These are phyloP conservation scores for Septoria petroselini DNA, from an alignment of 2,329 filamentous ascomycete genomes.

Conservation along the genomic window DNA sequence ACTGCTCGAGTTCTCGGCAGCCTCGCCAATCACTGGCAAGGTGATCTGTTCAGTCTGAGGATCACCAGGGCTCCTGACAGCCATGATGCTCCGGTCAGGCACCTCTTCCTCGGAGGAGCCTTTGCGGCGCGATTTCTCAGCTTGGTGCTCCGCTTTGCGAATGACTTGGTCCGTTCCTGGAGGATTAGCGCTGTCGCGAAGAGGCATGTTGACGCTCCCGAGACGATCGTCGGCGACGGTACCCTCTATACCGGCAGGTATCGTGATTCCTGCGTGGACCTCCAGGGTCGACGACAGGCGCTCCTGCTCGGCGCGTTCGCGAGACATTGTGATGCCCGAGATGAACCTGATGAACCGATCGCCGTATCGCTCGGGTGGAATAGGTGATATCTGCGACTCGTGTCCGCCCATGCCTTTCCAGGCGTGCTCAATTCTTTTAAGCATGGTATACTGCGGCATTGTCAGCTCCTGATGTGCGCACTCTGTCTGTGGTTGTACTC, in stretches of 20 bases:
- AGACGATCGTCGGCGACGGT: conserved; percentile 40
- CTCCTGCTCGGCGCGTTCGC: conserved; percentile 68
- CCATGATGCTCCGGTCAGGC: conserved; percentile 60
- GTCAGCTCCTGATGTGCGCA: background rate
- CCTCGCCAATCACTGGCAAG: conserved; percentile 85
- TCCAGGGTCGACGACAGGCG: conserved; percentile 35
- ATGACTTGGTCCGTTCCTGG: conserved; percentile 54
- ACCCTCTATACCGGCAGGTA: conserved; percentile 27
- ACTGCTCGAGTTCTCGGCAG: conserved; percentile 70
- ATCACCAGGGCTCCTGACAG: conserved; percentile 55
- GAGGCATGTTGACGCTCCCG: conserved; percentile 39
- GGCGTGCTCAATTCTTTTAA: conserved; percentile 95
- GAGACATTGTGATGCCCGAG: conserved; percentile 81
- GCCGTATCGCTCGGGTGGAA: conserved; percentile 85
- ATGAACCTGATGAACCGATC: conserved; percentile 94
- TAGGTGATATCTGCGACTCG: conserved; percentile 83
- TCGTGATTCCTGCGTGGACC: conserved; percentile 22
- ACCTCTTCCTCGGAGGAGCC: conserved; percentile 54
- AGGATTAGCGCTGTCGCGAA: conserved; percentile 29
- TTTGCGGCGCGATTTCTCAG: conserved; percentile 55
- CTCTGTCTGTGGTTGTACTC: conserved; percentile 46
- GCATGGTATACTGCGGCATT: conserved; percentile 70
- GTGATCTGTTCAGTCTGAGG: conserved; percentile 57
- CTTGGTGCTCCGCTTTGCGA: conserved; percentile 59
- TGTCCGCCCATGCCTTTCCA: conserved; percentile 89